Percentiles rank a stretch among this genome's conserved stretches.
Conservation (phyloP, 2,329 filamentous ascomycete species). For the Arthrobotrys sinensis region DNA sequence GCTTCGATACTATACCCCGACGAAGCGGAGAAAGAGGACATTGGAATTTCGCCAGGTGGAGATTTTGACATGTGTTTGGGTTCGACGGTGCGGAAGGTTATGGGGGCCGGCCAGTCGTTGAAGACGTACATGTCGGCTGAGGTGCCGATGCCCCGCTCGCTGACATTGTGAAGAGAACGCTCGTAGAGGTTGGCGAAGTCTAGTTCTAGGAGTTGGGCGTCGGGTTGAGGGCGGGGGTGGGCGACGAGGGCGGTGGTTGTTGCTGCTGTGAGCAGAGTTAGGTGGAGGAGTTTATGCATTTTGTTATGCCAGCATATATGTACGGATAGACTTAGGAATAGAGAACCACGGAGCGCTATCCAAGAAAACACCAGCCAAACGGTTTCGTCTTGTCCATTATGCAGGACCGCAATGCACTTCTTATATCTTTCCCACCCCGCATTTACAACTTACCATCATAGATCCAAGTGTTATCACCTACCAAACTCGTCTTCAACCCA, state of each 20-base stretch:
- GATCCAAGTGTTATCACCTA: not conserved
- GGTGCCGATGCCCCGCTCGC: conserved; percentile 42
- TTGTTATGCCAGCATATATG: not conserved
- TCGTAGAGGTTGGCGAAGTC: conserved; percentile 19
- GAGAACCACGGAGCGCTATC: too few relatives aligned
- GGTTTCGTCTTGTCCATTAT: too few relatives aligned
- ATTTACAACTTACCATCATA: not conserved
- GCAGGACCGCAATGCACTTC: not conserved
- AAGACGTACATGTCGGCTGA: conserved; percentile 56
- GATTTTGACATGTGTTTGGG: conserved; percentile 36
- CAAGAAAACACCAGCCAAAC: too few relatives aligned
- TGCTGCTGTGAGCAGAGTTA: conserved; percentile 8
- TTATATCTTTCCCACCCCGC: not conserved
- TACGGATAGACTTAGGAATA: too few relatives aligned
- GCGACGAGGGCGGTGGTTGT: conserved; percentile 33
- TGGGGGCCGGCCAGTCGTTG: conserved; percentile 48
- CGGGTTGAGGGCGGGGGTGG: conserved; percentile 4
- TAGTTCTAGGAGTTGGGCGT: conserved; percentile 12
- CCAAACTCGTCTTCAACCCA: not conserved
- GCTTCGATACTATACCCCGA: conserved; percentile 41
- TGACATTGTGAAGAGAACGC: conserved; percentile 4
- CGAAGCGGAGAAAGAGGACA: conserved; percentile 25
- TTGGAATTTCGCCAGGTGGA: conserved; percentile 16
- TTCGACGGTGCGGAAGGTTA: conserved; percentile 23
- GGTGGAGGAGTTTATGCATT: conserved; percentile 16